Percentiles rank a stretch among this genome's conserved stretches.
phyloP scores from a whole-genome alignment of 2,329 filamentous ascomycete genomes.

The Volutella citrinella region DNA sequence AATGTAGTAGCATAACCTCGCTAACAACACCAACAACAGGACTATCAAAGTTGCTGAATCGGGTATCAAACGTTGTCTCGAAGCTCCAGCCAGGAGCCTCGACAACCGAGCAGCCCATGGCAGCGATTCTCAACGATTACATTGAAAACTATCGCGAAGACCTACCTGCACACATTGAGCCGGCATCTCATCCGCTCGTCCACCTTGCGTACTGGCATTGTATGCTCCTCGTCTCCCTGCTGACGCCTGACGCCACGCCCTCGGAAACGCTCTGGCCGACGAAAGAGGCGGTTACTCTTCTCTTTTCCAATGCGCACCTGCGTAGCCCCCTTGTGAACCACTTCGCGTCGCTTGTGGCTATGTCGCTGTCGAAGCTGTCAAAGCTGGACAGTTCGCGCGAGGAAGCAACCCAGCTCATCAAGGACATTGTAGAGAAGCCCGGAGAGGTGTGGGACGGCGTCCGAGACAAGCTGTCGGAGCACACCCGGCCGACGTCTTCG shows the following conservation, averaged over 20 bases:
- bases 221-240: constrained; percentile 60
- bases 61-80: constrained; percentile 37
- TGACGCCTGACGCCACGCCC: constrained; percentile 53
- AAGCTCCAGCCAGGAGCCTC: constrained; percentile 32
- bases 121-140: constrained; percentile 34
- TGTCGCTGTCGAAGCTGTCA: constrained; percentile 59
- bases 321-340: constrained; percentile 66
- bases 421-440: constrained; percentile 54
- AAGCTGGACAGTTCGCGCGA: constrained; percentile 54
- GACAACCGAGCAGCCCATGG: constrained; percentile 32
- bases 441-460: constrained; percentile 57
- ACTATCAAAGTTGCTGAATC: constrained; percentile 53
- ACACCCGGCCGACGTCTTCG: constrained; percentile 33
- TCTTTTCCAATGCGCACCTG: constrained; percentile 52
- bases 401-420: constrained; percentile 54
- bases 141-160: constrained; percentile 63
- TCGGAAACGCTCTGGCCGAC: constrained; percentile 59
- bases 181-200: constrained; percentile 51
- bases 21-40: constrained; percentile 35
- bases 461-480: constrained; percentile 38
- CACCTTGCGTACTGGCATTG: constrained; percentile 70
- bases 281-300: constrained; percentile 54
- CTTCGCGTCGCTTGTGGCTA: constrained; percentile 56
- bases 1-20: background rate
- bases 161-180: constrained; percentile 56